These are phyloP conservation scores for Favolaschia claudopus DNA, from an alignment of 768 basidiomycete species.

Conservation along the genomic window DNA sequence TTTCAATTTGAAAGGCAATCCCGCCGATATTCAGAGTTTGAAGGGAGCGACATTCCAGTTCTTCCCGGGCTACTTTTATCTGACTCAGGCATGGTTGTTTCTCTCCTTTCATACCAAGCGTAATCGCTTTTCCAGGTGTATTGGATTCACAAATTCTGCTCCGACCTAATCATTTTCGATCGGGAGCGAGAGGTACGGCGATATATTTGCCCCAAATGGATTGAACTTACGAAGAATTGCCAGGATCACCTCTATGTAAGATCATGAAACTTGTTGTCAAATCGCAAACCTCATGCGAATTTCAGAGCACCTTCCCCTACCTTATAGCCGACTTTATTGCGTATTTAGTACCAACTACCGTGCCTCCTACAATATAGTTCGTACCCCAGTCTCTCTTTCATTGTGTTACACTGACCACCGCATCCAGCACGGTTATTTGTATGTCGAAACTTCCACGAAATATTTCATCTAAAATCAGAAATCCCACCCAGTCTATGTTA, in stretches of 20 bases:
- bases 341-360: conserved; percentile 45
- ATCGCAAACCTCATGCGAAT: neutral
- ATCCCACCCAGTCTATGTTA: conserved; percentile 15
- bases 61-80: conserved; percentile 40
- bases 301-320: conserved; percentile 42
- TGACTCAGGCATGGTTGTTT: conserved; percentile 42
- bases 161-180: conserved; percentile 46
- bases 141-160: conserved; percentile 28
- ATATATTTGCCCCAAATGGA: neutral
- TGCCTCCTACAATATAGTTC: conserved; percentile 34
- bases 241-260: conserved; percentile 26
- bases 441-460: neutral
- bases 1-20: conserved; percentile 41
- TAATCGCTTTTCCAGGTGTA: conserved; percentile 21
- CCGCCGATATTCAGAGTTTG: conserved; percentile 33
- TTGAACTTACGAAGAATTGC: neutral
- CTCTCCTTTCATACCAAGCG: neutral
- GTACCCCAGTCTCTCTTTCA: neutral
- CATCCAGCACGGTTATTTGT: conserved; percentile 22
- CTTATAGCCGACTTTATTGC: conserved; percentile 45
- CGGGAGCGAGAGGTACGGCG: conserved; percentile 47
- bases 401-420: neutral
- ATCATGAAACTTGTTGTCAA: neutral
- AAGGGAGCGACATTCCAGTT: conserved; percentile 41
- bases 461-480: neutral